These are phyloP conservation scores for Aquilaria agallochum DNA, from an alignment of 441 rosid genomes.

Conservation along the genomic window DNA sequence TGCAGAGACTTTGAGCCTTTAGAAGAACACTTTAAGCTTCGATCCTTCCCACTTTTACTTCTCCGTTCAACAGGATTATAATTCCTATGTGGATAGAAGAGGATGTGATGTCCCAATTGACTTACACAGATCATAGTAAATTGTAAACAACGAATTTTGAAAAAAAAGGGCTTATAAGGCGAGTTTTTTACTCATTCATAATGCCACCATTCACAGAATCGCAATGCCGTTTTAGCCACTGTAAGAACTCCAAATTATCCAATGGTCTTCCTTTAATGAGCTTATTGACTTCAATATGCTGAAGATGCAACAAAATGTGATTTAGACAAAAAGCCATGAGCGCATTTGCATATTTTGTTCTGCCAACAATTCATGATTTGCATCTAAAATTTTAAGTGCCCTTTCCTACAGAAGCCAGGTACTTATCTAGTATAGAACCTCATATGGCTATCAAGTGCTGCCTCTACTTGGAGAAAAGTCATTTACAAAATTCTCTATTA, in stretches of 20 bases:
- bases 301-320: slow-evolving; percentile 19
- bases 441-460: no score
- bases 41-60: slow-evolving; percentile 75
- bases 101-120: background rate
- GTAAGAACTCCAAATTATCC: slow-evolving; percentile 98
- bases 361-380: no score
- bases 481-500: no score
- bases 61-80: slow-evolving; percentile 94
- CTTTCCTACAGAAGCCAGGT: no score
- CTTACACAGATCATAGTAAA: background rate
- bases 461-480: no score
- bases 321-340: no score
- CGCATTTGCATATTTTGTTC: no score
- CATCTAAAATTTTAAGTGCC: no score
- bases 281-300: slow-evolving; percentile 93
- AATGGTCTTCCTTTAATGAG: slow-evolving; percentile 92
- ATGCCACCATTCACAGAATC: slow-evolving; percentile 98
- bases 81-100: slow-evolving; percentile 46
- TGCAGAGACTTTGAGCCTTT: slow-evolving; percentile 83
- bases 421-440: no score
- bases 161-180: slow-evolving; percentile 7
- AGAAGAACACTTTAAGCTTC: slow-evolving; percentile 40
- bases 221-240: slow-evolving; percentile 96
- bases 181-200: slow-evolving; percentile 72
- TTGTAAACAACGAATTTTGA: background rate